Evolutionary conservation across 2,329 filamentous ascomycete genomes (phyloP), one percentile per base, ranked within the genome.

Genomic region (Penicillium sp.): DNA sequence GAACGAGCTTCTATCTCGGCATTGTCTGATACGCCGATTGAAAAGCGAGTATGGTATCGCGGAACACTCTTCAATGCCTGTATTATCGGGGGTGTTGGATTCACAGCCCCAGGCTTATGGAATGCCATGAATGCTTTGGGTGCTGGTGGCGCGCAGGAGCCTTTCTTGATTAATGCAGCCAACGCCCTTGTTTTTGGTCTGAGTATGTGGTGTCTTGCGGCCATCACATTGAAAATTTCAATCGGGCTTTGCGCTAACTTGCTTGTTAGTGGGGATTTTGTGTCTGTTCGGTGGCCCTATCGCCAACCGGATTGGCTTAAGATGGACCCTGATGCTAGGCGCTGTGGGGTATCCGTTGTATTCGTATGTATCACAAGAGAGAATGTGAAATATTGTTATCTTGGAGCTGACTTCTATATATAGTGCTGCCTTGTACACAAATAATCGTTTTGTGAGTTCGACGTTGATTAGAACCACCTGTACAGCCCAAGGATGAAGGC

Each of bases 111-210:
- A 0, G 64, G 64, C 0, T 61, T 80, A 3, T 80, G 77, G 77
- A 79, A 77, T 58, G 77, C 77, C 1, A 77, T 79, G 73, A 78
- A 76, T 53, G 66, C 70, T 1, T 64, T 77, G 5, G 77, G 77
- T 15, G 77, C 76, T 1, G 77, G 77, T 34, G 77, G 77, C 24
- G 73, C 73, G 2, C 72, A 78, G 50, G 69, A 72, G 41, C 76
- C 76, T 0, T 79, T 71, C 44, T 69, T 79, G 2, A 72, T 77
- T 43, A 77, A 77, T 48, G 74, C 74, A 0, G 75, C 73, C n/a
- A 78, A 78, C 51, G 71, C 75, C 0, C 64, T 78, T 3, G 71
- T 76, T 3, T 78, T 77, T 42, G 72, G 53, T 8, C 51, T 64
- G 4, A 65, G 59, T 61, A 58, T 32, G 56, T 53, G 22, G 22